Evolutionary conservation across 306 rosid species (phyloP), one percentile per base, ranked within the genome.

Genomic region (Acacia melanoxylon): DNA sequence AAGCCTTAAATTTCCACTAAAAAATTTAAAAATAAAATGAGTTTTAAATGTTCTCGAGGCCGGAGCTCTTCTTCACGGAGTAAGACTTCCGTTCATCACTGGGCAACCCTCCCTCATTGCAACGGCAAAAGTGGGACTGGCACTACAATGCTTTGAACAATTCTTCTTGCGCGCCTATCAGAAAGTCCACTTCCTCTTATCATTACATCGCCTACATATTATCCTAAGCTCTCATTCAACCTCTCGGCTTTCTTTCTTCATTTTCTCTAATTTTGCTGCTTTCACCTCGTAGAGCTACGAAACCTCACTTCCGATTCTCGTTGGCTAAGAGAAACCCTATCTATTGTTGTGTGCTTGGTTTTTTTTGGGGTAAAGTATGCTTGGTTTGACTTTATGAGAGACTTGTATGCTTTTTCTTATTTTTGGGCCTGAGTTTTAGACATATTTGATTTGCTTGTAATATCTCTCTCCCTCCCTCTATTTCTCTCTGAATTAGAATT

Each of bases 401-500:
- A 6, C 2, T 48, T 46, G 41, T 16, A 2, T 52, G 8, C 16
- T 72, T 48, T 29, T n/a, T 49, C 12, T 11, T 35, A 14, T 72
- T 72, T 51, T 25, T 37, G 68, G 66, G 49, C 51, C 33, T 0
- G 20, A 37, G 59, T 41, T 10, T 74, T 73, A 35, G 13, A 33
- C 14, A 16, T n/a, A 33, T 20, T 6, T 37, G 63, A 22, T 71
- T 41, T 51, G 51, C 68, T 75, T 56, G 1, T 75, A 5, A 54
- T 19, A 54, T 49, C 67, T 35, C 22, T 4, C 31, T 10, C 27
- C 22, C 74, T 20, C 73, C 19, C 20, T 31, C 20, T 24, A 5
- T 51, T 14, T 51, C 10, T 40, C 49, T 19, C 80, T 79, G 78
- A 84, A 46, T 84, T 70, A n/a, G 29, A 29, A 65, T 54, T 76